Base-by-base conservation (phyloP, 805 yeast genomes). In the Ogataea pignaliae region DNA sequence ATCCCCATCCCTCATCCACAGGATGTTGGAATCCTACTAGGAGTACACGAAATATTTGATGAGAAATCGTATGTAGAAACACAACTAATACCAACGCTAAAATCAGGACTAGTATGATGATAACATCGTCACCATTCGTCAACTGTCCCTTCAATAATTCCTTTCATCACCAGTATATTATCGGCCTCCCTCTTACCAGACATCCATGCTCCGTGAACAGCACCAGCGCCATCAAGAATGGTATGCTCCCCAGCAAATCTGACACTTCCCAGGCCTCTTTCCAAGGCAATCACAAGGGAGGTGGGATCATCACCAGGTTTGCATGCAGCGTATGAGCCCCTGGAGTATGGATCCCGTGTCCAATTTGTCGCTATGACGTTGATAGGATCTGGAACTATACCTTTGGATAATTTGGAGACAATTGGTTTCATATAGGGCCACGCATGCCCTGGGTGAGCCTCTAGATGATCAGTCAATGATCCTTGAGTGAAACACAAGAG, bases 191-290 rank as follows among this genome's bases (percentile, higher is more conserved):
- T 48, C 18, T 42, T 46, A 2, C 68, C 97, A 55, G 91, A 83
- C 48, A 70, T 68, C 79, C 87, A 88, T 0, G 96, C 96, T 0
- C 96, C 97, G 59, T 89, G 95, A 5, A 85, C 93, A 53, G 96
- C 89, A 0, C 97, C 97, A 13, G 88, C 85, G 8, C 95, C 96
- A 52, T 88, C 96, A 52, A 78, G 65, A 17, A 81, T 78, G 0
- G 96, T 85, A 60, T 89, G 96, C 58, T 89, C 97, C 8, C 97
- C 97, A 0, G 96, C 96, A 69, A 89, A 89, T 36, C 96, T 69
- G 2, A 89, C 65, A 9, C 71, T 69, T 11, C 73, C 79, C 16
- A 74, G 66, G 0, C 88, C 86, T 18, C 76, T 75, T 15, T 76
- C 70, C 45, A 86, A 70, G n/a, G 83, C 84, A 13, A 79, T 59